phyloP scores from a whole-genome alignment of 73 alveolate species.

The Effrenium voratum region DNA sequence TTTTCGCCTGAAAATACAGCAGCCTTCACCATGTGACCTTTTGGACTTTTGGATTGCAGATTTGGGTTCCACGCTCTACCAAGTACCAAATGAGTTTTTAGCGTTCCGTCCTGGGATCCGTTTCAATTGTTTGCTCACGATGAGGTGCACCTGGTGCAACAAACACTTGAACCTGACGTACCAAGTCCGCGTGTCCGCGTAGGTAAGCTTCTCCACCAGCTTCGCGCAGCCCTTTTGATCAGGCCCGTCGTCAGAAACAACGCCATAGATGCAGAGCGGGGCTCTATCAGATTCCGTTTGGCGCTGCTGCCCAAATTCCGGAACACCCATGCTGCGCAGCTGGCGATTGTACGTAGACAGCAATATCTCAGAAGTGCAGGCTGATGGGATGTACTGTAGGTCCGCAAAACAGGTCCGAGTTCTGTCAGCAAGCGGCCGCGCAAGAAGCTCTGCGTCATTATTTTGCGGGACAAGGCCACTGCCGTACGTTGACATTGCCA shows the following conservation, averaged over 20 bases:
- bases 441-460: background rate
- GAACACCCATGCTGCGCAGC: background rate
- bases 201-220: background rate
- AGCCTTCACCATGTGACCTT: too few species aligned
- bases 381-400: background rate
- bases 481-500: background rate
- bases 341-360: background rate
- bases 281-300: background rate
- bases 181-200: too few species aligned
- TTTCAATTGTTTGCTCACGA: background rate
- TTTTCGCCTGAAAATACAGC: too few species aligned
- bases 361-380: background rate
- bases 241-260: conserved; percentile 37
- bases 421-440: background rate
- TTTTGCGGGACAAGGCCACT: background rate
- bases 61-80: too few species aligned
- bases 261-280: background rate
- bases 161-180: background rate
- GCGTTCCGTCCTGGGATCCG: too few species aligned
- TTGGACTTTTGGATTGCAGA: too few species aligned
- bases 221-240: background rate
- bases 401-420: conserved; percentile 18
- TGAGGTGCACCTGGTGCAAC: conserved; percentile 6
- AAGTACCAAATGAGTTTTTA: too few species aligned
- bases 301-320: background rate